Base-by-base conservation (phyloP, 495 filamentous ascomycete species). In the Penicillium fimorum region DNA sequence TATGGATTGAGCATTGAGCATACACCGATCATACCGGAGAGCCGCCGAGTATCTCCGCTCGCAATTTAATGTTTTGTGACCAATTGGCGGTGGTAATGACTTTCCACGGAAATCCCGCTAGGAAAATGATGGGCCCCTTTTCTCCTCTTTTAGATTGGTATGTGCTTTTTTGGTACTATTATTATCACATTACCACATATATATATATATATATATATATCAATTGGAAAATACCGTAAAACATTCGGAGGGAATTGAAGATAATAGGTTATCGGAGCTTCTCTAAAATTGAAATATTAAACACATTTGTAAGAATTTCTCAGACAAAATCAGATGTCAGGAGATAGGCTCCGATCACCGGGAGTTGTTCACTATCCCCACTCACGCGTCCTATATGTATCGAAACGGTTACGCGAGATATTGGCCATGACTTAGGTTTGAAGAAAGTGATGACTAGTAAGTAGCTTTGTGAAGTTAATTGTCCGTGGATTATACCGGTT, bases 31-130 rank as follows among this genome's bases (percentile, higher is more conserved):
- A n/a, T 25, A 50, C 66, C 66, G 63, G 66, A 68, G 63, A 66
- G 63, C 60, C 60, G 63, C 63, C 63, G 60, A 61, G 43, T 53
- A 9, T 27, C 57, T 68, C 65, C 62, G 65, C 56, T 53, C 44
- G 45, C 46, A 42, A 40, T 46, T 35, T 35, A 32, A 27, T 22
- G 42, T 22, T 17, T 13, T 12, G 40, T 37, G 51, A 29, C 37
- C 53, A 55, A 55, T 55, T 40, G 22, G 30, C 30, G 53, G 35
- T 12, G 53, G 35, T 12, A 5, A 3, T 13, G 5, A 10, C 10
- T 4, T 35, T 37, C 25, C 52, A 47, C 52, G 32, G 32, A 37
- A 47, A 46, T 46, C 41, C 42, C 51, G 51, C 51, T 44, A 24
- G 30, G 20, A 32, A 47, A 47, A 3, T 17, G 20, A 44, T 53